Conservation (phyloP, 163 green algal species). For the Scenedesmus sp. region DNA sequence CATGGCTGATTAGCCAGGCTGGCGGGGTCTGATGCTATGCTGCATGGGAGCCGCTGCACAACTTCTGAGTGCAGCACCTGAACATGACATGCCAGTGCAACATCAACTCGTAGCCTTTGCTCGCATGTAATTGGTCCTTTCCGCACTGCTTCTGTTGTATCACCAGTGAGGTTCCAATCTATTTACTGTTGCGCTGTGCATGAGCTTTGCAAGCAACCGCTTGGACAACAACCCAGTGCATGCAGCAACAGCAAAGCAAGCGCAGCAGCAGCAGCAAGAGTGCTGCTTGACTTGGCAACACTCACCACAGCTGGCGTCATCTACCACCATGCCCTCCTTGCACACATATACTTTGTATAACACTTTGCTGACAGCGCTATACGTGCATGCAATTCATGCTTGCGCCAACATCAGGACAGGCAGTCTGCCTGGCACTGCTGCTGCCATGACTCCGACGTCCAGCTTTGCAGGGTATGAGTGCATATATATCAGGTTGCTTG, state of each 20-base stretch:
- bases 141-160: neutral
- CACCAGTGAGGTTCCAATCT: too few relatives aligned
- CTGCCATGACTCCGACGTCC: neutral
- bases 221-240: neutral
- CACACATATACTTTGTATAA: too few relatives aligned
- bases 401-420: neutral
- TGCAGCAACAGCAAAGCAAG: neutral
- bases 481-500: too few relatives aligned
- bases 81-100: neutral
- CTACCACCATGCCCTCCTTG: neutral
- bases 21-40: too few relatives aligned
- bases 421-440: neutral
- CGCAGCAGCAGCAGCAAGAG: too few relatives aligned
- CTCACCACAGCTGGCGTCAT: neutral
- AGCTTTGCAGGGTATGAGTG: neutral
- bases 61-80: neutral
- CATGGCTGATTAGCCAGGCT: too few relatives aligned
- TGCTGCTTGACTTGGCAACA: neutral
- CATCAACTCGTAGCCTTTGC: neutral
- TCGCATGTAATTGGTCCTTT: neutral
- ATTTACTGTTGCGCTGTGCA: too few relatives aligned
- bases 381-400: too few relatives aligned
- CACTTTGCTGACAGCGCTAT: too few relatives aligned
- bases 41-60: neutral
- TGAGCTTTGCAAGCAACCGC: too few relatives aligned